Percentiles rank a stretch among this genome's conserved stretches.
Evolutionary conservation across 371 early-diverging fungal genomes (phyloP).

Genomic region (Zychaea mexicana): DNA sequence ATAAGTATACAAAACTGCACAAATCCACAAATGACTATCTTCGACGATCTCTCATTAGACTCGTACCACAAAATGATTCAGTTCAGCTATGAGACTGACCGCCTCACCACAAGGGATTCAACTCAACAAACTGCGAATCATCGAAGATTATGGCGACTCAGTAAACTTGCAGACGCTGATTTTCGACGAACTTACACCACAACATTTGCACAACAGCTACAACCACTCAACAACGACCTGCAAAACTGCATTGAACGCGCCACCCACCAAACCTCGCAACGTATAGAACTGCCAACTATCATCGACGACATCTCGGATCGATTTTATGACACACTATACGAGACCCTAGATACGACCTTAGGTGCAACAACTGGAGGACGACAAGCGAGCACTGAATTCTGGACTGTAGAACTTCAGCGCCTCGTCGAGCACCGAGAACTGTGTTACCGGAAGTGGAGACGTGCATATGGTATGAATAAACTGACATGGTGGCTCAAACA

Average conservation of each 20-base stretch:
- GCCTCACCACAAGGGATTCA: background rate
- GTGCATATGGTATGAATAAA: background rate
- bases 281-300: background rate
- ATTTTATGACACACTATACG: background rate
- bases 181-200: background rate
- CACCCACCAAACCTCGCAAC: background rate
- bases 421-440: background rate
- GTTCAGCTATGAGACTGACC: background rate
- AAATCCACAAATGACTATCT: background rate
- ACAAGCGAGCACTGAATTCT: background rate
- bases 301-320: background rate
- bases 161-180: background rate
- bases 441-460: background rate
- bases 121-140: background rate
- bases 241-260: background rate
- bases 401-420: background rate
- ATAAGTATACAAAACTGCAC: background rate
- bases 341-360: slow-evolving; percentile 1
- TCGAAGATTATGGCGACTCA: background rate
- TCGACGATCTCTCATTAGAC: slow-evolving; percentile 9
- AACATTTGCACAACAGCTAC: background rate
- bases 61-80: slow-evolving; percentile 13
- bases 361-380: background rate
- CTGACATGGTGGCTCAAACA: background rate
- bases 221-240: background rate